Evolutionary conservation across 495 filamentous ascomycete species (phyloP).

Genomic region (Aspergillus cristatus): DNA sequence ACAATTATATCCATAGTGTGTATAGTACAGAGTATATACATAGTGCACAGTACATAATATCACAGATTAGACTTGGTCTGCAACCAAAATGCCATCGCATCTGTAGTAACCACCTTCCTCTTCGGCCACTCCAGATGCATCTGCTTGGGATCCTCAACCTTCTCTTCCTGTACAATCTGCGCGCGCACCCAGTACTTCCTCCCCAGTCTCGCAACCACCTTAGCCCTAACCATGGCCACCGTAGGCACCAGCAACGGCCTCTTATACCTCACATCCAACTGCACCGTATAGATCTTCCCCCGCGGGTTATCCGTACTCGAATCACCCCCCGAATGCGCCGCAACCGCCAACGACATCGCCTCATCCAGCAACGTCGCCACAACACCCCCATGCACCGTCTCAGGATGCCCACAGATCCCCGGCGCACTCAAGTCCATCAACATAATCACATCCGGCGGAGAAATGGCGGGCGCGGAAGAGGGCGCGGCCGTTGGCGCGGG

Average conservation of each 20-base stretch:
- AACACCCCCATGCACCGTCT: constrained; percentile 38
- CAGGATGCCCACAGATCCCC: constrained; percentile 31
- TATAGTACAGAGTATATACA: constrained; percentile 6
- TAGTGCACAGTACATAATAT: constrained; percentile 4
- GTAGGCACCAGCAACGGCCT: constrained; percentile 24
- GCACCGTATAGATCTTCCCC: constrained; percentile 27
- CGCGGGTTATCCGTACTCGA: constrained; percentile 15
- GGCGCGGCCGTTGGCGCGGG: constrained; percentile 18
- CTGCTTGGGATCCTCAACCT: constrained; percentile 12
- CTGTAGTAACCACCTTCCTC: constrained; percentile 23
- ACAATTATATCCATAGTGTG: constrained; percentile 2
- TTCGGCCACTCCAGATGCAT: constrained; percentile 24
- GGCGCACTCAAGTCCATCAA: constrained; percentile 24
- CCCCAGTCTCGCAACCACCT: constrained; percentile 24
- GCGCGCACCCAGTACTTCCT: constrained; percentile 35
- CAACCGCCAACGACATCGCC: constrained; percentile 34
- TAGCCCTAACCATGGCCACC: constrained; percentile 21
- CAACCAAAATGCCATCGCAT: constrained; percentile 38
- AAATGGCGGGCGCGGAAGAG: constrained; percentile 13
- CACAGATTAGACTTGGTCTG: constrained; percentile 16
- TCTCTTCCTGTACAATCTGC: constrained; percentile 30
- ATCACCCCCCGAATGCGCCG: constrained; percentile 1
- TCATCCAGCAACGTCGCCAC: constrained; percentile 66
- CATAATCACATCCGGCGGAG: constrained; percentile 31
- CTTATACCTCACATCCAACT: constrained; percentile 34